These are phyloP conservation scores for Paraleonurus japonicus DNA, from an alignment of 257 asterid species.

Conservation along the genomic window DNA sequence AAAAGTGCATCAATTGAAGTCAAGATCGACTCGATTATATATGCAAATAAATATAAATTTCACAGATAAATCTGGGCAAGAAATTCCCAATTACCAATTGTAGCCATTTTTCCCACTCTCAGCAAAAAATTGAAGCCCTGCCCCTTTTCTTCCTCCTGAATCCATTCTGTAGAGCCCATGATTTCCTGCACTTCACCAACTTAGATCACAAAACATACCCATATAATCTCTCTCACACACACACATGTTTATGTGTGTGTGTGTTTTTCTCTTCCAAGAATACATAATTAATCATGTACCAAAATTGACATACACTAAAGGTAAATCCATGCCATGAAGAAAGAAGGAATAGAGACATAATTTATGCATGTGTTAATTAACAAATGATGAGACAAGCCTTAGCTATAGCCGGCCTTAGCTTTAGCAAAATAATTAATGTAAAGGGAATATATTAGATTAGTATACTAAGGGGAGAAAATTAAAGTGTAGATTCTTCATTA, in stretches of 20 bases:
- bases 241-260: too few relatives aligned
- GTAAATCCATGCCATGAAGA: background rate
- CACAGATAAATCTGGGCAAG: background rate
- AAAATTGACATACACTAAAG: background rate
- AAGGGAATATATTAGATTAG: background rate
- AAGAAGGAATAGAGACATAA: background rate
- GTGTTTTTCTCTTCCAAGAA: background rate
- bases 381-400: slow-evolving; percentile 20
- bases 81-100: slow-evolving; percentile 50
- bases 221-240: too few relatives aligned
- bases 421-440: background rate
- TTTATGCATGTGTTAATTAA: slow-evolving; percentile 5
- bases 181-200: slow-evolving; percentile 41
- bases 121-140: slow-evolving; percentile 32
- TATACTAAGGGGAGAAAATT: too few relatives aligned
- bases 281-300: background rate
- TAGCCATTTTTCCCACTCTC: slow-evolving; percentile 65
- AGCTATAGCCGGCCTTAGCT: slow-evolving; percentile 24
- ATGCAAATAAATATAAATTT: background rate
- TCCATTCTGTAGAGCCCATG: slow-evolving; percentile 49
- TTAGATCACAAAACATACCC: background rate
- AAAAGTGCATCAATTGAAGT: background rate
- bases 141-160: slow-evolving; percentile 47
- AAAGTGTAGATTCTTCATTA: background rate
- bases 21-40: background rate